Percentiles rank a stretch among this genome's conserved stretches.
These are phyloP conservation scores for Cercospora sp. DNA, from an alignment of 2,329 filamentous ascomycete species.

Conservation along the genomic window DNA sequence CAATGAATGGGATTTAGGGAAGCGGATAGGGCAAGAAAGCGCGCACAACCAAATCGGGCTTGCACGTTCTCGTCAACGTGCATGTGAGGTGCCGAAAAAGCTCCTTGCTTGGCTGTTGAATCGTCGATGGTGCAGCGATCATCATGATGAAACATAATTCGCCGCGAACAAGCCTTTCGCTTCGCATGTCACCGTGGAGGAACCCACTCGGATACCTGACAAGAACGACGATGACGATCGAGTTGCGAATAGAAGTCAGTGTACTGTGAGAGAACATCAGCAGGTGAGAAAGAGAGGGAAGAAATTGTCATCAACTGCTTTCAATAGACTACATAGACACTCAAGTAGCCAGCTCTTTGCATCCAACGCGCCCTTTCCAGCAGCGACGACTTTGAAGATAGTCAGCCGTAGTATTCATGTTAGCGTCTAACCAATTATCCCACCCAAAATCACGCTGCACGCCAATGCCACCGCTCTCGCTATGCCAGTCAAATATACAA, in stretches of 20 bases:
- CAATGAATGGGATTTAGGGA: not conserved
- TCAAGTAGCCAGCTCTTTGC: slow-evolving; percentile 23
- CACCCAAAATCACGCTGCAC: not conserved
- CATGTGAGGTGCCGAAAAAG: not conserved
- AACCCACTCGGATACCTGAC: not conserved
- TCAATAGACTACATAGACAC: slow-evolving; percentile 4
- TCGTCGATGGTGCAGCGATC: not conserved
- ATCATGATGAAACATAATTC: not conserved
- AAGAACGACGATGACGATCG: not conserved
- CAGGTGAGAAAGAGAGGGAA: not conserved
- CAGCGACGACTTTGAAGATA: not conserved
- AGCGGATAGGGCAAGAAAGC: not conserved
- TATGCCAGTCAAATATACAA: not conserved
- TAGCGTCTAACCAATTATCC: not conserved
- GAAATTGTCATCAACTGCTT: not conserved
- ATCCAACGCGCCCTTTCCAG: not conserved
- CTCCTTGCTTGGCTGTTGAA: not conserved
- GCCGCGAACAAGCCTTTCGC: not conserved
- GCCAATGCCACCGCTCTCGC: not conserved
- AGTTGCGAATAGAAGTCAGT: not conserved
- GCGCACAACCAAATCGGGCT: not conserved
- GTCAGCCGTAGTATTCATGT: not conserved
- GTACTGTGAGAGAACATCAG: not conserved
- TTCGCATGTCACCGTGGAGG: not conserved
- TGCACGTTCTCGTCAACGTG: not conserved